Evolutionary conservation across 345 rosid species (phyloP).

Genomic region (Sisymbrium irio): DNA sequence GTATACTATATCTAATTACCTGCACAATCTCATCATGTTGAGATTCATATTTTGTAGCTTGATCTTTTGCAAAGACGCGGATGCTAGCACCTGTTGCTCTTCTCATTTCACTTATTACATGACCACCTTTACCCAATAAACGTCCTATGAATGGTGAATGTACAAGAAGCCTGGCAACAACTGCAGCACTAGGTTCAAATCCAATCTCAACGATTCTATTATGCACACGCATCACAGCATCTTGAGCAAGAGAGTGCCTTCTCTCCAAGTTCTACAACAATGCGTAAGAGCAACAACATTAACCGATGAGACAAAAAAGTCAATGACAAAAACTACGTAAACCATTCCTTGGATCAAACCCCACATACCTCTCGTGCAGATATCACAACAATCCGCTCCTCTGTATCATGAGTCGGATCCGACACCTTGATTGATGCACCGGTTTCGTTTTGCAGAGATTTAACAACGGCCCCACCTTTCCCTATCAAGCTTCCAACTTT

Average conservation of each 20-base stretch:
- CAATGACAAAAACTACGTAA: neutral
- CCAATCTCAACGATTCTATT: slow-evolving; percentile 70
- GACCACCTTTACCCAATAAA: slow-evolving; percentile 73
- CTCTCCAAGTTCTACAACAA: slow-evolving; percentile 59
- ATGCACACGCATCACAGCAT: slow-evolving; percentile 71
- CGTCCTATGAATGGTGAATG: slow-evolving; percentile 62
- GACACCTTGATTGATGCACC: slow-evolving; percentile 71
- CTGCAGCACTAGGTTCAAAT: slow-evolving; percentile 62
- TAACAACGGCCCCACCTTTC: slow-evolving; percentile 67
- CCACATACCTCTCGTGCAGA: slow-evolving; percentile 73
- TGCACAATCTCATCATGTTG: slow-evolving; percentile 72
- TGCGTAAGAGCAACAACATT: neutral
- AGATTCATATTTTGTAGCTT: slow-evolving; percentile 48
- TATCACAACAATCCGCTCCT: slow-evolving; percentile 66
- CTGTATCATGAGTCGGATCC: slow-evolving; percentile 55
- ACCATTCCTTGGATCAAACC: slow-evolving; percentile 1
- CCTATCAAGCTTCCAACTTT: slow-evolving; percentile 83
- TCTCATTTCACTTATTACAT: slow-evolving; percentile 63
- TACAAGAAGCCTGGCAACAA: slow-evolving; percentile 71
- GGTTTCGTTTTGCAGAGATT: slow-evolving; percentile 63
- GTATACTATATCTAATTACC: slow-evolving; percentile 36
- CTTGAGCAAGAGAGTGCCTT: slow-evolving; percentile 70
- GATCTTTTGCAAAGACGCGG: slow-evolving; percentile 62
- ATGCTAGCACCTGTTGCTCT: slow-evolving; percentile 72
- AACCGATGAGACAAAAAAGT: neutral